These are phyloP conservation scores for Penicillium egyptiacum DNA, from an alignment of 495 filamentous ascomycete species.

Conservation along the genomic window DNA sequence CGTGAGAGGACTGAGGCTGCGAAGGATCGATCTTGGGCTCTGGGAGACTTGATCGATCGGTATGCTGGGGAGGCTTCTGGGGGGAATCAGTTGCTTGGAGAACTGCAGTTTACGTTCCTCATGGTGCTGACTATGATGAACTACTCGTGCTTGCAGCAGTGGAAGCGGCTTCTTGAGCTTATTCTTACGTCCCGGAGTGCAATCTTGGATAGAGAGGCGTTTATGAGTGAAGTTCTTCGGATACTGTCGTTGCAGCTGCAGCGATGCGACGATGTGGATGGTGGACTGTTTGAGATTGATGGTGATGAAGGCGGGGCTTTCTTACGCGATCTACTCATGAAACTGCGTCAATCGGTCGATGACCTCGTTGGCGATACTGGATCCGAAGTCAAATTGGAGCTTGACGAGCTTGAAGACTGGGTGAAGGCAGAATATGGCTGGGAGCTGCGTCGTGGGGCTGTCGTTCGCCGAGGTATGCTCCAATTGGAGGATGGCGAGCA, in stretches of 20 bases:
- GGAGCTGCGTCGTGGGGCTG: slow-evolving; percentile 56
- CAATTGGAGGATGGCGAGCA: slow-evolving; percentile 75
- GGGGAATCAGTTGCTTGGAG: slow-evolving; percentile 65
- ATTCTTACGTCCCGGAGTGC: slow-evolving; percentile 68
- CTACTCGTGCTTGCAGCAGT: slow-evolving; percentile 83
- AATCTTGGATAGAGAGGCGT: slow-evolving; percentile 51
- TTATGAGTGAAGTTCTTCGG: slow-evolving; percentile 62
- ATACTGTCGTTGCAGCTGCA: slow-evolving; percentile 68
- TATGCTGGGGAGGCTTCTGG: slow-evolving; percentile 22
- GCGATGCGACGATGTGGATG: slow-evolving; percentile 68
- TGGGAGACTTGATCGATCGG: slow-evolving; percentile 52
- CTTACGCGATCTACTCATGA: slow-evolving; percentile 53
- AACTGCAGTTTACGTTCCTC: slow-evolving; percentile 82
- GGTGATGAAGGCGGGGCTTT: slow-evolving; percentile 55
- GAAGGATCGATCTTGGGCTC: slow-evolving; percentile 69
- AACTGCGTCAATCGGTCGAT: slow-evolving; percentile 49
- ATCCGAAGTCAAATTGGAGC: slow-evolving; percentile 47
- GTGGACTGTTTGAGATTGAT: slow-evolving; percentile 55
- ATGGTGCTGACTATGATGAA: slow-evolving; percentile 81
- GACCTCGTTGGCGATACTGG: slow-evolving; percentile 37
- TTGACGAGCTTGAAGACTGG: slow-evolving; percentile 57
- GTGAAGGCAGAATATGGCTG: slow-evolving; percentile 61
- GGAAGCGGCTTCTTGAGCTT: slow-evolving; percentile 73
- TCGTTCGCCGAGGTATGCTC: slow-evolving; percentile 63
- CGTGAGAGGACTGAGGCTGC: slow-evolving; percentile 70